A percentile compares a stretch with the other conserved stretches of the same genome.
Evolutionary conservation across 1,284 basidiomycete genomes (phyloP).

Genomic region (Leccinum solheimii): DNA sequence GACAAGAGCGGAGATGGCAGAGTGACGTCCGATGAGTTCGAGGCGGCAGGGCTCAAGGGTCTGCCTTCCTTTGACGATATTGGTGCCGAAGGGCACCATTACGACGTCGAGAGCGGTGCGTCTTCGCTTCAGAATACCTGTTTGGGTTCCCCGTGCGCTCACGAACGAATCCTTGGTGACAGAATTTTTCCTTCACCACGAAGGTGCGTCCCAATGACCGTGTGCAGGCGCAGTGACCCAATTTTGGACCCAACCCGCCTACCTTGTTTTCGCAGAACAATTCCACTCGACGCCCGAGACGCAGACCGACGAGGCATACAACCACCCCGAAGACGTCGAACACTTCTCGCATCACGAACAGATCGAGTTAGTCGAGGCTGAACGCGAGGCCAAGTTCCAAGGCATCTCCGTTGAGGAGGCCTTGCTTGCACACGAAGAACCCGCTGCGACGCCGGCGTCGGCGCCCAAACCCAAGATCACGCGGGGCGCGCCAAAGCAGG

Average conservation of each 20-base stretch:
- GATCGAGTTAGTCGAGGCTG: constrained; percentile 87
- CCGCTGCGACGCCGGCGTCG: constrained; percentile 4
- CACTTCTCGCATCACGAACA: constrained; percentile 87
- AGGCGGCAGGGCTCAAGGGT: constrained; percentile 72
- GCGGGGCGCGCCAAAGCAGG: constrained; percentile 59
- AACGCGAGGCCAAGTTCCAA: constrained; percentile 78
- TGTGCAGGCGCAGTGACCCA: background rate
- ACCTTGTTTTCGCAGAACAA: constrained; percentile 53
- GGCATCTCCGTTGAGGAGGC: constrained; percentile 77
- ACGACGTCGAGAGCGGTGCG: constrained; percentile 84
- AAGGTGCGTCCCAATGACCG: constrained; percentile 56
- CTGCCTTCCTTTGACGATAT: constrained; percentile 88
- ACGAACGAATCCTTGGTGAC: background rate
- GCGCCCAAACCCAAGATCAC: constrained; percentile 51
- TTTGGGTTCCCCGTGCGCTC: background rate
- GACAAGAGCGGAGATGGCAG: constrained; percentile 82
- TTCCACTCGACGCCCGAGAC: constrained; percentile 96
- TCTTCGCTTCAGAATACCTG: background rate
- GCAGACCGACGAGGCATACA: constrained; percentile 94
- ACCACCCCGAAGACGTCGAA: constrained; percentile 87
- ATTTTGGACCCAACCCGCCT: background rate
- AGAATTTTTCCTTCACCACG: constrained; percentile 93
- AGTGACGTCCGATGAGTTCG: constrained; percentile 80
- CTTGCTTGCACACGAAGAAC: constrained; percentile 47
- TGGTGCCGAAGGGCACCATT: constrained; percentile 91